A percentile compares a stretch with the other conserved stretches of the same genome.
phyloP scores from a whole-genome alignment of 164 flowering plant genomes.

The Macadamia tetraphylla region DNA sequence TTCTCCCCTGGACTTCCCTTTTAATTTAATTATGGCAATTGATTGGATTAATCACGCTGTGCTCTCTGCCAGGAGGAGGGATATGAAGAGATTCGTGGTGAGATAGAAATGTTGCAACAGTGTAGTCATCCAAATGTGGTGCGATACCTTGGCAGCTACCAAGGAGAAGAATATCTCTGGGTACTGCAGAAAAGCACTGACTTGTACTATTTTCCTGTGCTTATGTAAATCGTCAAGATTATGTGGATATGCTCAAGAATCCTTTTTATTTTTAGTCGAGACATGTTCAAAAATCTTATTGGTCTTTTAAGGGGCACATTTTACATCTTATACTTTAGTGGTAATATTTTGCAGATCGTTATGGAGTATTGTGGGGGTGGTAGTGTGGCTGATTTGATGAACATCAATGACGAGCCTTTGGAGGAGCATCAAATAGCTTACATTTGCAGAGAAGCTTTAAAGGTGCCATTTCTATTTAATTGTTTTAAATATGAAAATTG shows the following conservation, averaged over 20 bases:
- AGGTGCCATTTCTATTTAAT: constrained; percentile 41
- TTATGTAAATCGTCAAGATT: background rate
- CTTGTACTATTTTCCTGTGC: background rate
- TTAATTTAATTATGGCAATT: background rate
- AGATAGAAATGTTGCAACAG: constrained; percentile 98
- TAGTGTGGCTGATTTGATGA: constrained; percentile 98
- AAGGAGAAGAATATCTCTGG: constrained; percentile 98
- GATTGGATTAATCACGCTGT: constrained; percentile 4
- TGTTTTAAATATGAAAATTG: background rate
- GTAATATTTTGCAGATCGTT: constrained; percentile 67
- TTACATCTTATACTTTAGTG: background rate
- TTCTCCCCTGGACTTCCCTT: background rate
- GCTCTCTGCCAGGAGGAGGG: constrained; percentile 79
- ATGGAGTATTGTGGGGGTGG: constrained; percentile 99
- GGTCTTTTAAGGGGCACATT: background rate
- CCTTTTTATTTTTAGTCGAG: background rate
- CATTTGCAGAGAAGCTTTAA: constrained; percentile 93
- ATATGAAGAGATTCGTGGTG: constrained; percentile 97
- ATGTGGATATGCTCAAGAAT: too few relatives aligned
- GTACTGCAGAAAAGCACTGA: constrained; percentile 29
- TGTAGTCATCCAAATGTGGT: constrained; percentile 99
- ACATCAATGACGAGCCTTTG: constrained; percentile 75
- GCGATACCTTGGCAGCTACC: constrained; percentile 97
- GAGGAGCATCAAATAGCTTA: constrained; percentile 95
- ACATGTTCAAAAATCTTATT: background rate